Conservation (phyloP, 2,329 filamentous ascomycete genomes). For the Lecanosticta acicola region DNA sequence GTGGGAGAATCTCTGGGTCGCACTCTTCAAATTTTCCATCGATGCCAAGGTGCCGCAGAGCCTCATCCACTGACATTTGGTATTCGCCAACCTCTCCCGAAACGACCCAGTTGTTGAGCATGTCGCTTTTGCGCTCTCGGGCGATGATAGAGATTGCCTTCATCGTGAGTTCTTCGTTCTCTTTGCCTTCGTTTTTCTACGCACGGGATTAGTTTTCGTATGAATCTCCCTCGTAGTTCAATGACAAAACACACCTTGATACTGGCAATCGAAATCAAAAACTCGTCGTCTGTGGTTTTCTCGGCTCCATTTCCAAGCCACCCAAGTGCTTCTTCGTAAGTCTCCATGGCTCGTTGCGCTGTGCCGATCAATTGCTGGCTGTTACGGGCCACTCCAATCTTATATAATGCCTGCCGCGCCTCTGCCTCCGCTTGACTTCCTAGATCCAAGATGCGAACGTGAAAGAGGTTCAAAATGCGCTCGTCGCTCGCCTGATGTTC, state of each 20-base stretch:
- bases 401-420: conserved; percentile 51
- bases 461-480: conserved; percentile 57
- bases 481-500: conserved; percentile 49
- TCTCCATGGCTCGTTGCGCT: conserved; percentile 54
- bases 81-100: conserved; percentile 44
- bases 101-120: conserved; percentile 48
- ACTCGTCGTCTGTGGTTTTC: conserved; percentile 48
- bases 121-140: conserved; percentile 51
- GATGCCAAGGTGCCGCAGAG: conserved; percentile 43
- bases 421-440: conserved; percentile 51
- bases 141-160: conserved; percentile 57
- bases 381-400: conserved; percentile 54
- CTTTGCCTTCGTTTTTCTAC: conserved; percentile 41
- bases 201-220: no score
- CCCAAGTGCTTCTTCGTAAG: conserved; percentile 57
- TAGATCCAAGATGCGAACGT: conserved; percentile 52
- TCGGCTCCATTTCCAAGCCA: conserved; percentile 52
- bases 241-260: conserved; percentile 50
- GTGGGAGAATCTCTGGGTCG: conserved; percentile 19
- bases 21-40: conserved; percentile 18
- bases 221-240: no score
- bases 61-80: conserved; percentile 53
- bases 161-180: conserved; percentile 45
- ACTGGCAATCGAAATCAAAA: conserved; percentile 52
- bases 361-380: conserved; percentile 55